Percentiles rank a stretch among this genome's conserved stretches.
phyloP scores from a whole-genome alignment of 2,329 filamentous ascomycete genomes.

The Colletotrichum noveboracense region DNA sequence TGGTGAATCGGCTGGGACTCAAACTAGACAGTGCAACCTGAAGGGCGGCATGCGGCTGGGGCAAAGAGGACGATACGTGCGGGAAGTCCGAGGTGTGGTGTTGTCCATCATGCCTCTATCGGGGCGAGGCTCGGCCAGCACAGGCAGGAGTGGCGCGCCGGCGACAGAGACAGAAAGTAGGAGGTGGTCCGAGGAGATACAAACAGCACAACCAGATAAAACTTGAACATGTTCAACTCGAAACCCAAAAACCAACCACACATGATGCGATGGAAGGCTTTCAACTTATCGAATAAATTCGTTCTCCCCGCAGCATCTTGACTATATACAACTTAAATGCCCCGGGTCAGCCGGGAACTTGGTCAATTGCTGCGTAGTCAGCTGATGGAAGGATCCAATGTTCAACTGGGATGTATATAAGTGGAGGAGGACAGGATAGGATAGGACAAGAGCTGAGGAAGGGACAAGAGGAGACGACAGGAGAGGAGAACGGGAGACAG shows the following conservation, averaged over 20 bases:
- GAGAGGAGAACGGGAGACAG: neutral
- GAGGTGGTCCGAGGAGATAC: constrained; percentile 6
- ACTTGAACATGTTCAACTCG: neutral
- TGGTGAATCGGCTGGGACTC: neutral
- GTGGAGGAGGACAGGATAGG: neutral
- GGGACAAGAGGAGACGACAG: neutral
- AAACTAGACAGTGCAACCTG: neutral
- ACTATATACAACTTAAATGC: neutral
- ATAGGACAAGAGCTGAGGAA: neutral
- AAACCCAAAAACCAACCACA: neutral
- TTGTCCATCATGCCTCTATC: constrained; percentile 5
- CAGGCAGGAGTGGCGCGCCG: constrained; percentile 3
- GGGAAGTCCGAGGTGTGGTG: neutral
- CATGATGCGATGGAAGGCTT: neutral
- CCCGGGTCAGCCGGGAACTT: neutral
- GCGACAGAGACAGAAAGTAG: neutral
- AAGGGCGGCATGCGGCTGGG: neutral
- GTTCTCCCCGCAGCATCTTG: neutral
- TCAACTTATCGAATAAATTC: neutral
- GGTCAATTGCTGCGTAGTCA: neutral
- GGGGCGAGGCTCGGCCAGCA: constrained; percentile 11
- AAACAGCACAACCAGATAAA: neutral
- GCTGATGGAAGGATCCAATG: neutral
- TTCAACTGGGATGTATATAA: neutral
- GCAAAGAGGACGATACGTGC: neutral